Conservation (phyloP, 2,329 filamentous ascomycete genomes). For the Ilyonectria mors-panacis region DNA sequence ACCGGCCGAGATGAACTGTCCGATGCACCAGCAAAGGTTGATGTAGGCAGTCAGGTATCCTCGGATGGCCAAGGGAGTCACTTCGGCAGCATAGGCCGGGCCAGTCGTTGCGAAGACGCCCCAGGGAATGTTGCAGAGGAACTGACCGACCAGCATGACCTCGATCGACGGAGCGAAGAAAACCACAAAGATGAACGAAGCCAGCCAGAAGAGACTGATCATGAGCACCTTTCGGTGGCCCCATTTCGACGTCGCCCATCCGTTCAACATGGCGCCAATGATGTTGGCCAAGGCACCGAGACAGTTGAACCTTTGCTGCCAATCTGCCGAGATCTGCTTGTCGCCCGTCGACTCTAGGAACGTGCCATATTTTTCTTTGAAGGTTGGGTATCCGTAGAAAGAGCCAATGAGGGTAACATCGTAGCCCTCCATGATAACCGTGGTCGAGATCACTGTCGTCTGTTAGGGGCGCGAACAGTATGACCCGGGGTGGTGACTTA, state of each 20-base stretch:
- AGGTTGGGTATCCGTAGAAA: conserved; percentile 61
- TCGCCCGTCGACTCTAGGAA: conserved; percentile 52
- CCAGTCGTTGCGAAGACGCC: conserved; percentile 62
- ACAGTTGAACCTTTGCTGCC: conserved; percentile 65
- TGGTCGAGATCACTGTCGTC: conserved; percentile 57
- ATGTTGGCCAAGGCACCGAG: conserved; percentile 55
- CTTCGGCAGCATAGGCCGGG: conserved; percentile 61
- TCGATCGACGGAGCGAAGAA: conserved; percentile 64
- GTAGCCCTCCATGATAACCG: conserved; percentile 67
- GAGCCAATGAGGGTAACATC: conserved; percentile 63
- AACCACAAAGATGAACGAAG: conserved; percentile 62
- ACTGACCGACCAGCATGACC: conserved; percentile 60
- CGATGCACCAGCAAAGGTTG: conserved; percentile 62
- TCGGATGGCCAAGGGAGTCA: conserved; percentile 59
- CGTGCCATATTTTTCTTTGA: conserved; percentile 58
- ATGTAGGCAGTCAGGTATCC: conserved; percentile 61
- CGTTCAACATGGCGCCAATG: conserved; percentile 59
- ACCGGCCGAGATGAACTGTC: conserved; percentile 59
- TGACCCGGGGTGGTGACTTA: conserved; percentile 41
- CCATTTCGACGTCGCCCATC: conserved; percentile 57
- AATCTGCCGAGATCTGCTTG: conserved; percentile 64
- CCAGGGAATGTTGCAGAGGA: conserved; percentile 63
- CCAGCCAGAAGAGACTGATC: conserved; percentile 56
- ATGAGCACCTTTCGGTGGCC: conserved; percentile 64
- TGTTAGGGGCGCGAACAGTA: conserved; percentile 20